Percentiles rank a stretch among this genome's conserved stretches.
Evolutionary conservation across 441 rosid species (phyloP).

Genomic region (Cnidoscolus chayamansa): DNA sequence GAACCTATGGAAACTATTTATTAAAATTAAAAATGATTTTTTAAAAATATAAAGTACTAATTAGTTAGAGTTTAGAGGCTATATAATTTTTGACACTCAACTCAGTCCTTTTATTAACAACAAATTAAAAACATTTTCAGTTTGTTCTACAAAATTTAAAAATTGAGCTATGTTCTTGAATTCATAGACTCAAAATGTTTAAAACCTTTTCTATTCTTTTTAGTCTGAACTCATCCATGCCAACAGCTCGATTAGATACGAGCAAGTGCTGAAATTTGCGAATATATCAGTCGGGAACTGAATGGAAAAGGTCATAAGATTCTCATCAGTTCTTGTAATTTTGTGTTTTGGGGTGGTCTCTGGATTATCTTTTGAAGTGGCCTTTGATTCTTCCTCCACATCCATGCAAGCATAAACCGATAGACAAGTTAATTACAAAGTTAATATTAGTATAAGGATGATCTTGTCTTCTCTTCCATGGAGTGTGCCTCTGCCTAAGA

Average conservation of each 20-base stretch:
- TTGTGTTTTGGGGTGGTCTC: background rate
- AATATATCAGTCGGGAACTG: background rate
- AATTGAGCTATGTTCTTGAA: too few relatives aligned
- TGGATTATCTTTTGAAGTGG: conserved; percentile 7
- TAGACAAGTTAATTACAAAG: background rate
- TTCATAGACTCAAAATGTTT: too few relatives aligned
- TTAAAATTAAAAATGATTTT: too few relatives aligned
- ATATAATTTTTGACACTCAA: too few relatives aligned
- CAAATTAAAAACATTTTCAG: too few relatives aligned
- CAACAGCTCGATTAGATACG: background rate
- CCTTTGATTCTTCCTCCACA: background rate
- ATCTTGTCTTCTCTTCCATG: conserved; percentile 1
- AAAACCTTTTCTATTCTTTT: too few relatives aligned
- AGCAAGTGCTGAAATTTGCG: background rate
- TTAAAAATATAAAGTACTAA: too few relatives aligned
- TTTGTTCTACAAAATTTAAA: too few relatives aligned
- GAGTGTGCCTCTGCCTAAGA: background rate
- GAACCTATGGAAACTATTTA: background rate
- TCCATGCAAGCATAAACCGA: background rate
- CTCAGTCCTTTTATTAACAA: too few relatives aligned
- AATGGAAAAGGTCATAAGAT: background rate
- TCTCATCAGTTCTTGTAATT: background rate
- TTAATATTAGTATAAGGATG: background rate
- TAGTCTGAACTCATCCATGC: too few relatives aligned
- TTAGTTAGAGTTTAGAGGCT: too few relatives aligned